Base-by-base conservation (phyloP, 768 basidiomycete genomes). In the Suillus sp. region DNA sequence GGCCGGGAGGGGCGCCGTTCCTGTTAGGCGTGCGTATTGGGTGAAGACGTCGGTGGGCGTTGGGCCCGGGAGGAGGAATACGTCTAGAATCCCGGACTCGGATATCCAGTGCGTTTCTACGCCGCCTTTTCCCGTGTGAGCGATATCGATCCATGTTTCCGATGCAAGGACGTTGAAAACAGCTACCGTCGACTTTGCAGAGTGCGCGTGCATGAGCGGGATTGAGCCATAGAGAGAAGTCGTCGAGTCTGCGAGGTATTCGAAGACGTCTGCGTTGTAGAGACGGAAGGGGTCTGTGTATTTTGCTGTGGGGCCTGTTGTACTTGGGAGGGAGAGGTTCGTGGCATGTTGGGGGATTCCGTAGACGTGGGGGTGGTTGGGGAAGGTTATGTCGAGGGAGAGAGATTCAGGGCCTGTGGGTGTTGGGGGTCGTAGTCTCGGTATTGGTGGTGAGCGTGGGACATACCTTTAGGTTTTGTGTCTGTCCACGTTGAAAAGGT, bases 271-370 rank as follows among this genome's bases (percentile, higher is more conserved):
- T 59, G 90, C 79, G 71, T 99, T 99, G 79, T 90, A 97, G 3
- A 99, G 86, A 30, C 97, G 87, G 78, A 96, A 99, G 0, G 97
- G 97, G 37, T 99, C 97, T 2, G 84, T 83, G 78, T 90, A 99
- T 58, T 82, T 80, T 4, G 91, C 80, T 43, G 86, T 79, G 27
- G 92, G 87, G 65, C 95, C 93, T 1, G 87, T 84, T 2, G 97
- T 99, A 4, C 91, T 86, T 11, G 95, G 96, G 7, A 99, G 85
- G 30, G 91, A 91, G 47, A 99, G 82, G 27, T 87, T 86, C 3
- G 96, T 93, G 16, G 97, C 96, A 67, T 95, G 97, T 75, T 99
- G 93, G 14, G 97, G 96, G 48, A 99, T 96, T 62, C 97, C 97
- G 68, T 95, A 99, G 62, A 98, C 89, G 55, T 93, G 90, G 35